Percentiles rank a stretch among this genome's conserved stretches.
These are phyloP conservation scores for Camellia granthamiana DNA, from an alignment of 148 eudicot genomes.

Conservation along the genomic window DNA sequence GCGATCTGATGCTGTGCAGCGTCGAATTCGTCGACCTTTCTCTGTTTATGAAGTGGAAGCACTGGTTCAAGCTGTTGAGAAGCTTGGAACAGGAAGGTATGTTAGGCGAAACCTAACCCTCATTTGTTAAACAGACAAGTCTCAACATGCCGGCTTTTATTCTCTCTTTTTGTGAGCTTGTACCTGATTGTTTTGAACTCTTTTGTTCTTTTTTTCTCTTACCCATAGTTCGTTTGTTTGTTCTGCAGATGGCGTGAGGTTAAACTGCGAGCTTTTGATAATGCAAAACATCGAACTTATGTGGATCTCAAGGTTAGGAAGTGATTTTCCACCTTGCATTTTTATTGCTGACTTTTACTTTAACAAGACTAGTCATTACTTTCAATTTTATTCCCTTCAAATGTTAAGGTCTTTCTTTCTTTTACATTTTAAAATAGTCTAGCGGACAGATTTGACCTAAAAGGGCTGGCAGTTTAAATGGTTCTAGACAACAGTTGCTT, in stretches of 20 bases:
- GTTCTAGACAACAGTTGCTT: slow-evolving; percentile 6
- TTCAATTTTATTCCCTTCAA: neutral
- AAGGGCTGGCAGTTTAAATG: neutral
- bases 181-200: neutral
- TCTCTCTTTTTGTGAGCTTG: neutral
- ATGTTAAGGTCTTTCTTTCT: neutral
- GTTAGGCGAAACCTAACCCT: neutral
- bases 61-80: slow-evolving; percentile 92
- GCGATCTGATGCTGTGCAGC: slow-evolving; percentile 71
- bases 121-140: neutral
- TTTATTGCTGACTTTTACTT: neutral
- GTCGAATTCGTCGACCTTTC: slow-evolving; percentile 94
- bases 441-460: no score
- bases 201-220: neutral
- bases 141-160: neutral
- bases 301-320: slow-evolving; percentile 89
- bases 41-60: slow-evolving; percentile 96
- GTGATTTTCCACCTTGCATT: slow-evolving; percentile 3
- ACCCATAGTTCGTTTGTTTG: neutral
- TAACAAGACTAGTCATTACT: neutral
- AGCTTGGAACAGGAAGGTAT: slow-evolving; percentile 98
- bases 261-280: slow-evolving; percentile 81
- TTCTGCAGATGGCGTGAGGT: slow-evolving; percentile 93
- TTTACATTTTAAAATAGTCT: no score
- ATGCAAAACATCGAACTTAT: slow-evolving; percentile 89